Percentiles rank a stretch among this genome's conserved stretches.
phyloP scores from a whole-genome alignment of 2,329 filamentous ascomycete genomes.

The Xylaria sp. region DNA sequence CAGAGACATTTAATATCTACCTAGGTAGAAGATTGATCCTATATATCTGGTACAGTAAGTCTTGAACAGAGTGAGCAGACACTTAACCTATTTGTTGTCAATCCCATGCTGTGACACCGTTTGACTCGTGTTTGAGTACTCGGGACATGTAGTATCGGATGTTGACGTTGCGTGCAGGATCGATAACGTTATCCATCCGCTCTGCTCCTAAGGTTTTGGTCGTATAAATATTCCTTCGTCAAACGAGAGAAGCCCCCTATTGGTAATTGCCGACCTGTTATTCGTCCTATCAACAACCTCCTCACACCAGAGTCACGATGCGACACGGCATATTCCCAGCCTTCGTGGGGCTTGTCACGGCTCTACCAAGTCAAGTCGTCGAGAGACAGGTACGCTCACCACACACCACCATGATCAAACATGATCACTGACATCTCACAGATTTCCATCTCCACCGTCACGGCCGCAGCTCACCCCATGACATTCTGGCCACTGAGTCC shows the following conservation, averaged over 20 bases:
- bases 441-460: constrained; percentile 43
- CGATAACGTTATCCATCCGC: neutral
- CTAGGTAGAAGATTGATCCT: neutral
- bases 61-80: neutral
- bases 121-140: neutral
- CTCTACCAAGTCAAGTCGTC: constrained; percentile 23
- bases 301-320: constrained; percentile 11
- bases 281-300: neutral
- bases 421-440: constrained; percentile 10
- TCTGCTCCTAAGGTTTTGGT: neutral
- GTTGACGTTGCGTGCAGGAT: neutral
- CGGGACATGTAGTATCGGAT: neutral
- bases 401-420: neutral
- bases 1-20: neutral
- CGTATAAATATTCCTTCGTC: neutral
- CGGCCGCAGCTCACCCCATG: constrained; percentile 46
- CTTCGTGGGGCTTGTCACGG: constrained; percentile 17
- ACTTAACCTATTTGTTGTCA: neutral
- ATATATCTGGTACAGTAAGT: neutral
- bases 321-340: constrained; percentile 9
- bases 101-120: too few relatives aligned
- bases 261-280: neutral
- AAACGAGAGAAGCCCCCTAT: neutral
- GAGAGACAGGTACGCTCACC: constrained; percentile 24
- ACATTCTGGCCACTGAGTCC: constrained; percentile 42